Base-by-base conservation (phyloP, 192 early-diverging fungal genomes). In the Martensiomyces pterosporus region DNA sequence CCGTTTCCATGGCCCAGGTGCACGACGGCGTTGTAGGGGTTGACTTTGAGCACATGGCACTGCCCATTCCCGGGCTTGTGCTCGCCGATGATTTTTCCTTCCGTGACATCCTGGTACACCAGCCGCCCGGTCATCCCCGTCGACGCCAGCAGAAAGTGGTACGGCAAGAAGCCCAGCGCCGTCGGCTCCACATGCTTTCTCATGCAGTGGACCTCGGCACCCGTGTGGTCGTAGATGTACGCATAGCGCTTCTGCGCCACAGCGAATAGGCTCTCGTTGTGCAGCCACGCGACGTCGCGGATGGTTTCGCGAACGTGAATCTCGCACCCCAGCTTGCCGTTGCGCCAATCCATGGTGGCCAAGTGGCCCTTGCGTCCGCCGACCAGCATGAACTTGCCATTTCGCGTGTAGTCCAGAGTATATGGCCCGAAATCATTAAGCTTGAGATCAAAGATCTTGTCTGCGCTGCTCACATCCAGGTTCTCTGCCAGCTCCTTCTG, bases 161-260 rank as follows among this genome's bases (percentile, higher is more conserved):
- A 90, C 21, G 92, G 92, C 51, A 98, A 63, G 55, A 94, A 98
- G 29, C 92, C 90, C 40, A 98, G 67, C 33, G 79, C 77, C 53
- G 84, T 87, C 22, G 89, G 82, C 60, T 93, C 87, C 16, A 82
- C 79, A 63, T 92, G 90, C 33, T 87, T 80, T 52, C 80, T 68
- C 68, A 98, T 53, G 46, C 87, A 85, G 67, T 98, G 94, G 17
- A 98, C 69, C 59, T 98, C 94, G 17, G 88, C 71, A 14, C 94
- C 94, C 6, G 82, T 82, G 48, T 83, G 76, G 70, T 98, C 93
- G 65, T 98, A 98, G 37, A 98, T 92, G 52, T 90, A 98, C 0
- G 85, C 91, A 52, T 91, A 85, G 68, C 89, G 86, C 62, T 96
- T 94, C 80, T 98, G 94, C 16, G 94, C 94, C 22, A 86, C 92